phyloP scores from a whole-genome alignment of 768 basidiomycete species.

The Russula compacta region DNA sequence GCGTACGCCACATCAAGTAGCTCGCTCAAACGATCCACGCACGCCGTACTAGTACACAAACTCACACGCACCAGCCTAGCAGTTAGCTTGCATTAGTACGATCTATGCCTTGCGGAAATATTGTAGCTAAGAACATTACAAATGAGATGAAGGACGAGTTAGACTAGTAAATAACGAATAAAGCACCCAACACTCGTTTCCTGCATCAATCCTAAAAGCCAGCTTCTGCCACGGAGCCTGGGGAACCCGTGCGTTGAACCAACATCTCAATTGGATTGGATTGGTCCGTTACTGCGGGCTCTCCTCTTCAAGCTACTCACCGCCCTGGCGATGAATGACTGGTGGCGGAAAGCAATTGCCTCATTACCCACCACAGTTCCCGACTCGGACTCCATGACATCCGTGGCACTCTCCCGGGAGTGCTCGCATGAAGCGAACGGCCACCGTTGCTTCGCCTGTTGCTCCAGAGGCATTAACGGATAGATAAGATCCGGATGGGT shows the following conservation, averaged over 20 bases:
- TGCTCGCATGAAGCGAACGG: neutral
- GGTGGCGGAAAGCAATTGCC: neutral
- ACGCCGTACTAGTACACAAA: too few relatives aligned
- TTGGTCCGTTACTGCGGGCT: neutral
- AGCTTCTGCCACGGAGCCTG: neutral
- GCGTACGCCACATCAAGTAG: too few relatives aligned
- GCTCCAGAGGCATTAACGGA: slow-evolving; percentile 9
- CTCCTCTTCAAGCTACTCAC: neutral
- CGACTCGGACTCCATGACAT: neutral
- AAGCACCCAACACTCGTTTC: slow-evolving; percentile 1
- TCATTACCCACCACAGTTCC: neutral
- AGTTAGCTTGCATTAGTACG: too few relatives aligned
- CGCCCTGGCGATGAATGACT: neutral
- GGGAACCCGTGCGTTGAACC: neutral
- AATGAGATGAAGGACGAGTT: neutral
- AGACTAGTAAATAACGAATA: neutral
- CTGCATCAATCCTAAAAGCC: neutral
- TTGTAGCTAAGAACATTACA: too few relatives aligned
- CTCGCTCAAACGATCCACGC: too few relatives aligned
- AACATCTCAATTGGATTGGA: neutral
- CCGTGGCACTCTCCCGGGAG: neutral
- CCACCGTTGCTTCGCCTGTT: slow-evolving; percentile 5
- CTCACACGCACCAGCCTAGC: too few relatives aligned
- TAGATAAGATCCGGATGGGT: slow-evolving; percentile 7
- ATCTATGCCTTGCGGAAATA: too few relatives aligned